These are phyloP conservation scores for Komagataella pseudopastoris DNA, from an alignment of 805 yeast species.

Conservation along the genomic window DNA sequence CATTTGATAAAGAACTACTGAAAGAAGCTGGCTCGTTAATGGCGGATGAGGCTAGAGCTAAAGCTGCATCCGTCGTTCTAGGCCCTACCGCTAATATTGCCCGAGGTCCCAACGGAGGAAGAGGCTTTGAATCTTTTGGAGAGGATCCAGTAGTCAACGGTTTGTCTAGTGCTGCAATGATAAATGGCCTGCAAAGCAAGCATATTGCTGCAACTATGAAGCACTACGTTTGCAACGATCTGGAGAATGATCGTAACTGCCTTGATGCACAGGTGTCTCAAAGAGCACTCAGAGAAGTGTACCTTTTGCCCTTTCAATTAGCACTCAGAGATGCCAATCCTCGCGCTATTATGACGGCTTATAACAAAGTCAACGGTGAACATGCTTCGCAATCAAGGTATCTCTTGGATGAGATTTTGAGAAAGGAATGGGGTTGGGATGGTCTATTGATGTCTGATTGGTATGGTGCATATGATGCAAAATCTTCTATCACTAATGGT, in stretches of 20 bases:
- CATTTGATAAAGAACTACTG: slow-evolving; percentile 38
- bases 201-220: slow-evolving; percentile 26
- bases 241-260: slow-evolving; percentile 22
- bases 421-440: slow-evolving; percentile 26
- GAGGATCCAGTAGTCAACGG: slow-evolving; percentile 44
- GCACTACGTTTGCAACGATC: slow-evolving; percentile 30
- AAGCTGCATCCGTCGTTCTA: slow-evolving; percentile 35
- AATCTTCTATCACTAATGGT: slow-evolving; percentile 25
- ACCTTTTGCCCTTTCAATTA: slow-evolving; percentile 28
- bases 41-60: slow-evolving; percentile 40
- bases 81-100: slow-evolving; percentile 42
- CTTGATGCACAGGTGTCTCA: slow-evolving; percentile 25
- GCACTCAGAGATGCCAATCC: slow-evolving; percentile 26
- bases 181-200: slow-evolving; percentile 24
- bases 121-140: slow-evolving; percentile 48
- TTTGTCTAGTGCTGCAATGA: slow-evolving; percentile 19
- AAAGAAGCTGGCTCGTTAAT: slow-evolving; percentile 35
- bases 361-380: slow-evolving; percentile 27
- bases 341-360: slow-evolving; percentile 25
- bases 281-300: slow-evolving; percentile 29
- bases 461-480: slow-evolving; percentile 24
- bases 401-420: slow-evolving; percentile 20
- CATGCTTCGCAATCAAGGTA: slow-evolving; percentile 23
- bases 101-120: slow-evolving; percentile 46
- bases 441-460: slow-evolving; percentile 30